Conservation (phyloP, 768 basidiomycete species). For the Leccinum ochraceum region DNA sequence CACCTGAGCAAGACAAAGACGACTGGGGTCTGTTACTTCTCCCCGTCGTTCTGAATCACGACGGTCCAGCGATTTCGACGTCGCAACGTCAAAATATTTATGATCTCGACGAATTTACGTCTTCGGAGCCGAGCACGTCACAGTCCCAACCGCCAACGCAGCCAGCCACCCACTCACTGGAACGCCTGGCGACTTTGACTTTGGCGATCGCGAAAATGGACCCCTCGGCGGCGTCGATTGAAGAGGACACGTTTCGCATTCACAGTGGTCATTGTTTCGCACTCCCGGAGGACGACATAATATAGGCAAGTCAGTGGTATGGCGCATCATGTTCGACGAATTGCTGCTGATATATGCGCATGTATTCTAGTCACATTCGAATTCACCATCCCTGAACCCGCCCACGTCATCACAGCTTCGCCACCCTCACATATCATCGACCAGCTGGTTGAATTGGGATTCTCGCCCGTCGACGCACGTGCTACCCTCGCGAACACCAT, state of each 20-base stretch:
- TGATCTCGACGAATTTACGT: conserved; percentile 48
- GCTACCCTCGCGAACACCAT: conserved; percentile 71
- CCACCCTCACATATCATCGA: conserved; percentile 91
- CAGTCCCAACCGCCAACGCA: background rate
- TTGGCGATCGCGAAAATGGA: conserved; percentile 54
- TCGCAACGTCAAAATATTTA: conserved; percentile 33
- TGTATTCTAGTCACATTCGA: conserved; percentile 14
- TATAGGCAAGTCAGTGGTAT: conserved; percentile 57
- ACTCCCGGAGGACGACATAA: conserved; percentile 62
- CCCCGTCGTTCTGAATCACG: conserved; percentile 11
- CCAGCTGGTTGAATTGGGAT: conserved; percentile 95
- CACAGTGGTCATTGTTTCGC: conserved; percentile 5
- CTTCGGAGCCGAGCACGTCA: conserved; percentile 16
- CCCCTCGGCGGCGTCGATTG: conserved; percentile 32
- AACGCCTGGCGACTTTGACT: conserved; percentile 59
- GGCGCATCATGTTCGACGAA: background rate
- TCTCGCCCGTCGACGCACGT: conserved; percentile 76
- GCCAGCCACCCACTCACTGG: conserved; percentile 25
- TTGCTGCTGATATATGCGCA: background rate
- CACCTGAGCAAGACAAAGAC: conserved; percentile 34
- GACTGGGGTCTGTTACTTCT: conserved; percentile 35
- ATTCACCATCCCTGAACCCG: conserved; percentile 14
- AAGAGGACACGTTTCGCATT: conserved; percentile 19
- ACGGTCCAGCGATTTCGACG: background rate
- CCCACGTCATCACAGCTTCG: conserved; percentile 33